Evolutionary conservation across 78 protist genomes (phyloP).

Genomic region (Dictyostelium brefeldianum): DNA sequence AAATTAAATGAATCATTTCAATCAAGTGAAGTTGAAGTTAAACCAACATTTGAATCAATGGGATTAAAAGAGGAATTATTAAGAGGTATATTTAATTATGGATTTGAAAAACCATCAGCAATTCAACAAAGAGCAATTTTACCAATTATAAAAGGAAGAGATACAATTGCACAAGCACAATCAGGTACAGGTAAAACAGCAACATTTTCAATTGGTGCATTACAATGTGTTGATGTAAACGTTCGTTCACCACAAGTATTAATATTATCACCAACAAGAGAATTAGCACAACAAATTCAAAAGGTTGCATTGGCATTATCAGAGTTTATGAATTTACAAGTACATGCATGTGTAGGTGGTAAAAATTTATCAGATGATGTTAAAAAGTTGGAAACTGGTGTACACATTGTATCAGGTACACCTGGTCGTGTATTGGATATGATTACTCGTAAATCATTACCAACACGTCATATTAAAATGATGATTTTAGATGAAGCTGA

Average conservation of each 20-base stretch:
- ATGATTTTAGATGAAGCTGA: conserved; percentile 99
- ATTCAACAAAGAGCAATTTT: conserved; percentile 99
- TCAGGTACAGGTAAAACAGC: conserved; percentile 99
- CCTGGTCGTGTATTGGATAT: conserved; percentile 99
- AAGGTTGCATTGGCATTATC: conserved; percentile 94
- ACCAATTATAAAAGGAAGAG: conserved; percentile 97
- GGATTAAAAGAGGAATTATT: conserved; percentile 92
- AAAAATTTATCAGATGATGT: conserved; percentile 94
- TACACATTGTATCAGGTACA: conserved; percentile 97
- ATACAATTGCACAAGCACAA: conserved; percentile 99
- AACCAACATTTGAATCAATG: conserved; percentile 95
- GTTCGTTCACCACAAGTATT: conserved; percentile 94
- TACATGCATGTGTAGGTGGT: conserved; percentile 98
- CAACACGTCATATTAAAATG: conserved; percentile 91
- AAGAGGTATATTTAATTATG: conserved; percentile 96
- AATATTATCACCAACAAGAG: conserved; percentile 98
- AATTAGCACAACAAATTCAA: conserved; percentile 98
- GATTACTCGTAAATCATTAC: conserved; percentile 94
- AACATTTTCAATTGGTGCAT: conserved; percentile 91
- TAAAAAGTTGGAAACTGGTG: conserved; percentile 86
- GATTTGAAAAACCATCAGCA: conserved; percentile 99
- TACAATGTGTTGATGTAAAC: conserved; percentile 92
- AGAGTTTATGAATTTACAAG: conserved; percentile 92
- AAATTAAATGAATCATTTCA: conserved; percentile 14
- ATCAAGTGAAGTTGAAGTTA: conserved; percentile 63